Percentiles rank a stretch among this genome's conserved stretches.
phyloP scores from a whole-genome alignment of 441 rosid genomes.

The Erodium moschatum region DNA sequence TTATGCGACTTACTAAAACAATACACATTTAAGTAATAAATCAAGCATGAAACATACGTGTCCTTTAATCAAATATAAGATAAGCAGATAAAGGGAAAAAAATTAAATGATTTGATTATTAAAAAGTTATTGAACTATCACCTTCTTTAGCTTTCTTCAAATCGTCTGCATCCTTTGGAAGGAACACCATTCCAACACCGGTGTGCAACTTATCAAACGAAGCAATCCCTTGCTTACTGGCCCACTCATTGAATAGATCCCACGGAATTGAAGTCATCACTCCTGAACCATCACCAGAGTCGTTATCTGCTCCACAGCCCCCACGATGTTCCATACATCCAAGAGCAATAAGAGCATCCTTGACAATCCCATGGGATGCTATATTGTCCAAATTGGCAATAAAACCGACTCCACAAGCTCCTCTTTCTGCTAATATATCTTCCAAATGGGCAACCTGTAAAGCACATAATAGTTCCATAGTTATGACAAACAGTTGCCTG shows the following conservation, averaged over 20 bases:
- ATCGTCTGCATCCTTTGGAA: constrained; percentile 60
- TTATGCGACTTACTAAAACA: not conserved
- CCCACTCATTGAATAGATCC: constrained; percentile 86
- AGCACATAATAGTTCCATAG: constrained; percentile 10
- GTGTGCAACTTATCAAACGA: constrained; percentile 75
- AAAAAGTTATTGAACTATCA: constrained; percentile 25
- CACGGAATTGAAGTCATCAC: constrained; percentile 96
- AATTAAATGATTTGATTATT: constrained; percentile 3
- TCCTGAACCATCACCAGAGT: constrained; percentile 97
- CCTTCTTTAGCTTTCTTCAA: constrained; percentile 77
- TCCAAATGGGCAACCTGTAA: constrained; percentile 70
- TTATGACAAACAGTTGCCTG: constrained; percentile 5
- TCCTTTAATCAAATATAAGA: not conserved
- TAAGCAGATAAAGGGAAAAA: not conserved
- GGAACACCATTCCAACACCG: constrained; percentile 95
- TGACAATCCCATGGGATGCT: constrained; percentile 65
- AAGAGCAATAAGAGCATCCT: constrained; percentile 85
- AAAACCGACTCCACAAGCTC: constrained; percentile 99
- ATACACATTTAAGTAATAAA: constrained; percentile 3
- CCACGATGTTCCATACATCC: constrained; percentile 99
- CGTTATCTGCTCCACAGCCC: constrained; percentile 98
- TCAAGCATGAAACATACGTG: constrained; percentile 8
- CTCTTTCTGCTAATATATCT: constrained; percentile 85
- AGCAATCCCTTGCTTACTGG: constrained; percentile 59
- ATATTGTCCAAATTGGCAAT: constrained; percentile 88